A percentile compares a stretch with the other conserved stretches of the same genome.
phyloP scores from a whole-genome alignment of 129 eudicot species.

The Pulicaria dysenterica region DNA sequence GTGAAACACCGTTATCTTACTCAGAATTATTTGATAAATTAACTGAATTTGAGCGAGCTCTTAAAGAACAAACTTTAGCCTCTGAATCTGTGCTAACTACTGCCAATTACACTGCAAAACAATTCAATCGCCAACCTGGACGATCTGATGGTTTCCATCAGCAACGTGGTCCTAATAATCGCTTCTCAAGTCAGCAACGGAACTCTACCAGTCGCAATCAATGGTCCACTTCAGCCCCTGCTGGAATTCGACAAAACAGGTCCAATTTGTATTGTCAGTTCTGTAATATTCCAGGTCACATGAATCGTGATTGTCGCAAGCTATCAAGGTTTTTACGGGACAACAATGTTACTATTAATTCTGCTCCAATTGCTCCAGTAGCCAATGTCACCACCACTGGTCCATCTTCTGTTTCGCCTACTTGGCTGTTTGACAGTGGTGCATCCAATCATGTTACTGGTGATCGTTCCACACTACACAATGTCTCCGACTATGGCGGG shows the following conservation, averaged over 20 bases:
- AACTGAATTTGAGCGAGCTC: slow-evolving; percentile 8
- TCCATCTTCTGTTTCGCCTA: neutral
- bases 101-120: neutral
- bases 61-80: neutral
- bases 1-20: slow-evolving; percentile 4
- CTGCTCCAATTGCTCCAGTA: neutral
- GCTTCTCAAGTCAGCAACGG: neutral
- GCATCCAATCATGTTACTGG: neutral
- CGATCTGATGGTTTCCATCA: slow-evolving; percentile 3
- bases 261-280: neutral
- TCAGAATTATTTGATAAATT: slow-evolving; percentile 11
- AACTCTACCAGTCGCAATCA: neutral
- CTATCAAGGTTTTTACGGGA: neutral
- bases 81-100: neutral
- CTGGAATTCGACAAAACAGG: neutral
- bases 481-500: neutral
- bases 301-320: neutral
- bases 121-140: neutral
- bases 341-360: neutral
- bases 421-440: neutral
- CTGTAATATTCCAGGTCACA: neutral
- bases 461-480: neutral
- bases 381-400: neutral
- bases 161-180: neutral
- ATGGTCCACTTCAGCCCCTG: slow-evolving; percentile 3